Evolutionary conservation across 2,329 filamentous ascomycete genomes (phyloP).

Genomic region (Hymenoscyphus albidus): DNA sequence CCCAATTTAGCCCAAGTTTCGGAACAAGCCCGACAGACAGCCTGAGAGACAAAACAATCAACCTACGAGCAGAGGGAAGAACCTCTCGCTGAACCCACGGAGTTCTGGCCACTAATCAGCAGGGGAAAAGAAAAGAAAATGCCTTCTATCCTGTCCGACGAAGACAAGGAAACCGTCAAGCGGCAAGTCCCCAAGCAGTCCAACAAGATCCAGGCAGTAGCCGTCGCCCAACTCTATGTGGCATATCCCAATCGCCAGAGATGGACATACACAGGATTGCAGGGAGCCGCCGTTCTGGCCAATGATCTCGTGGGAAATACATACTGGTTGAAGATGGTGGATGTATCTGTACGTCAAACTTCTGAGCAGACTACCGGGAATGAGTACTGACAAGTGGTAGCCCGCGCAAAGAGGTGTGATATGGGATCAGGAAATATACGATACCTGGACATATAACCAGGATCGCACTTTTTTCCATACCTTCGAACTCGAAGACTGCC

Average conservation of each 20-base stretch:
- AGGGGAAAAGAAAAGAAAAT: constrained; percentile 17
- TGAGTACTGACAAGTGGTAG: constrained; percentile 41
- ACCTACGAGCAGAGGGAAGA: constrained; percentile 9
- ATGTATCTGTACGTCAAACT: constrained; percentile 71
- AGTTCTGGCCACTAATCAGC: constrained; percentile 9
- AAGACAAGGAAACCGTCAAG: constrained; percentile 96
- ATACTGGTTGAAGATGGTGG: constrained; percentile 96
- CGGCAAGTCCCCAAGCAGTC: constrained; percentile 86
- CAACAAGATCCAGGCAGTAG: constrained; percentile 97
- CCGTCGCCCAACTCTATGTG: constrained; percentile 88
- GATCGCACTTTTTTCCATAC: constrained; percentile 97
- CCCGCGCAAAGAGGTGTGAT: constrained; percentile 78
- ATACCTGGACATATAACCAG: constrained; percentile 91
- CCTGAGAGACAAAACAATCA: constrained; percentile 19
- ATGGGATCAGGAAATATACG: constrained; percentile 98
- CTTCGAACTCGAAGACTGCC: constrained; percentile 90
- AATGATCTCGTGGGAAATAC: constrained; percentile 95
- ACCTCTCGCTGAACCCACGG: constrained; percentile 7
- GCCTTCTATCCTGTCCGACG: constrained; percentile 67
- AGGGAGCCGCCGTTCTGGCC: constrained; percentile 85
- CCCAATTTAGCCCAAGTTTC: constrained; percentile 27
- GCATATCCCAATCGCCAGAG: constrained; percentile 77
- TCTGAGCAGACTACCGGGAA: background rate
- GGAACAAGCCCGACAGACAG: constrained; percentile 9
- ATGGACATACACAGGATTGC: constrained; percentile 94